phyloP scores from a whole-genome alignment of 2,329 filamentous ascomycete species.

The Pestalotiopsis fici region DNA sequence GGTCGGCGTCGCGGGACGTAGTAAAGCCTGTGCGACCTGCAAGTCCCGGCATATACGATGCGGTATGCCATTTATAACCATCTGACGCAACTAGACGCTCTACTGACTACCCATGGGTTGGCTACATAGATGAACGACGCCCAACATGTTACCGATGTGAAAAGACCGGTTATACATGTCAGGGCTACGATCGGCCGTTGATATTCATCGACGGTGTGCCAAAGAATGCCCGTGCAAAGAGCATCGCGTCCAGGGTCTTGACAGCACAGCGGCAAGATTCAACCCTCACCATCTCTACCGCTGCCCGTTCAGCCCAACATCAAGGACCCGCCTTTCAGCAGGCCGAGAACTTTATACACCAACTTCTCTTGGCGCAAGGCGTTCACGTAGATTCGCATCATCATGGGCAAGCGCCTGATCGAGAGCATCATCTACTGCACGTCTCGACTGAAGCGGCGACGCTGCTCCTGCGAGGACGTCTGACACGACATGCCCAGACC shows the following conservation, averaged over 20 bases:
- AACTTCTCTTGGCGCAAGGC: background rate
- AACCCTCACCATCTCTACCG: background rate
- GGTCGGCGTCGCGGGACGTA: background rate
- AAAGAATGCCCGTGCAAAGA: background rate
- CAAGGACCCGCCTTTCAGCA: background rate
- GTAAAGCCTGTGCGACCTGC: background rate
- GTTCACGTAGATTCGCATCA: background rate
- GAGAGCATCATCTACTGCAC: background rate
- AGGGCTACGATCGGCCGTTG: background rate
- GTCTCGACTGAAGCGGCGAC: background rate
- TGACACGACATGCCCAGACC: background rate
- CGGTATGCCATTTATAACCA: background rate
- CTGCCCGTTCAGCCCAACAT: background rate
- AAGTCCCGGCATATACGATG: background rate
- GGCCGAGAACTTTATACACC: background rate
- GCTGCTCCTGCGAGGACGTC: background rate
- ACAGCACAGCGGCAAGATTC: background rate
- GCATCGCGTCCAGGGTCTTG: background rate
- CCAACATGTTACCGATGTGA: background rate
- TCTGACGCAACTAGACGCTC: background rate
- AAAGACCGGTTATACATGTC: background rate
- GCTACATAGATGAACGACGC: background rate
- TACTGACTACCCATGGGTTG: background rate
- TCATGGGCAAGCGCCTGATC: background rate
- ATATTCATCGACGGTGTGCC: background rate